Conservation (phyloP, 2,329 filamentous ascomycete species). For the Phialophora chinensis region DNA sequence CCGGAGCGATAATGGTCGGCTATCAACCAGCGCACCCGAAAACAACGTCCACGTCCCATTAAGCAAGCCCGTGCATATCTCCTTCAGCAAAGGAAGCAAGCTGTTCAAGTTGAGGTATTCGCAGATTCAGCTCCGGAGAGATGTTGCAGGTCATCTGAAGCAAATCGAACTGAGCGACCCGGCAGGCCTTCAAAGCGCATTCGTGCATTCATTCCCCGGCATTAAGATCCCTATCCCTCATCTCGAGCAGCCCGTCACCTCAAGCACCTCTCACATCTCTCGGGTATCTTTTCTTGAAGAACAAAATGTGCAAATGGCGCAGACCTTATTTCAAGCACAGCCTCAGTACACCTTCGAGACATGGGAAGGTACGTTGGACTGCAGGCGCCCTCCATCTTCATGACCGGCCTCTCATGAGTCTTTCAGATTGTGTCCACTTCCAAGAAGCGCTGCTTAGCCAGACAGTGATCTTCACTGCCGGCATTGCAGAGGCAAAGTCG, state of each 20-base stretch:
- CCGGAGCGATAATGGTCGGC: slow-evolving; percentile 35
- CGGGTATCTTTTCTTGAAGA: slow-evolving; percentile 52
- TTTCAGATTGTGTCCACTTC: slow-evolving; percentile 49
- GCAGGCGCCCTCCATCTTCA: background rate
- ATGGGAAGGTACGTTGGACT: slow-evolving; percentile 45
- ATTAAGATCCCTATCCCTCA: slow-evolving; percentile 50
- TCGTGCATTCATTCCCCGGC: slow-evolving; percentile 48
- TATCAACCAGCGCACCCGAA: slow-evolving; percentile 35
- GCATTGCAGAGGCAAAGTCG: slow-evolving; percentile 52
- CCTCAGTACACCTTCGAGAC: slow-evolving; percentile 52
- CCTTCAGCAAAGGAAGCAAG: slow-evolving; percentile 48
- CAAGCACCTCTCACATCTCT: slow-evolving; percentile 43
- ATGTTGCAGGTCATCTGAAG: slow-evolving; percentile 45
- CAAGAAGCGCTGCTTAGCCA: slow-evolving; percentile 50
- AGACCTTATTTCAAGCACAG: slow-evolving; percentile 49
- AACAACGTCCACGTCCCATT: slow-evolving; percentile 29
- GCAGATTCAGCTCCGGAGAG: slow-evolving; percentile 50
- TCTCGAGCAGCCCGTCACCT: slow-evolving; percentile 50
- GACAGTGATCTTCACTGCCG: slow-evolving; percentile 49
- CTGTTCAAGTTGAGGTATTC: slow-evolving; percentile 50
- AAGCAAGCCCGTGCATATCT: slow-evolving; percentile 35
- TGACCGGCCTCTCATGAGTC: background rate
- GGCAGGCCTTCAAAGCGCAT: slow-evolving; percentile 45
- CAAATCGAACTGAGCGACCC: slow-evolving; percentile 49
- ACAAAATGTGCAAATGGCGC: slow-evolving; percentile 49